A percentile compares a stretch with the other conserved stretches of the same genome.
Evolutionary conservation across 805 yeast genomes (phyloP).

Genomic region (Candida argentea): DNA sequence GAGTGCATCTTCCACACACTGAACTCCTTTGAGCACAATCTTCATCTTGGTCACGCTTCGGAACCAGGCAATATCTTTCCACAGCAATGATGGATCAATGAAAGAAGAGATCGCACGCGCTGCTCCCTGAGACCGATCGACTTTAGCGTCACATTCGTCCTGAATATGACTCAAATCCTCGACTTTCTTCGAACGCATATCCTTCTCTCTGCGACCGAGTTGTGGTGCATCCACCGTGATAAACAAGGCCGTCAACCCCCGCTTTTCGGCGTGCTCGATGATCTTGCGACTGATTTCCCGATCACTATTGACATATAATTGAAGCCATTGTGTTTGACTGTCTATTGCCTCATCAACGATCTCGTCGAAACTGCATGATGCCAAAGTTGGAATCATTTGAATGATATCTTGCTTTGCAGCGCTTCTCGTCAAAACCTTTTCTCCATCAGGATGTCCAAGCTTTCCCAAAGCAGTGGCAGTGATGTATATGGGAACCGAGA

Average conservation of each 20-base stretch:
- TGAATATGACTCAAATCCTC: slow-evolving; percentile 16
- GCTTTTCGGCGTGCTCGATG: slow-evolving; percentile 27
- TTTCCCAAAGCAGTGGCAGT: slow-evolving; percentile 90
- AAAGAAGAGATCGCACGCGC: slow-evolving; percentile 27
- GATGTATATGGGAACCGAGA: slow-evolving; percentile 74
- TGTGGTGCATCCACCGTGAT: slow-evolving; percentile 49
- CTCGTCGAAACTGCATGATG: slow-evolving; percentile 83
- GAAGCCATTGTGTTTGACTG: slow-evolving; percentile 39
- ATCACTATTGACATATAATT: slow-evolving; percentile 36
- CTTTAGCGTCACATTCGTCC: slow-evolving; percentile 21
- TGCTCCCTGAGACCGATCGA: slow-evolving; percentile 15
- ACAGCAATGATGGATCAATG: slow-evolving; percentile 30
- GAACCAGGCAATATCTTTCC: slow-evolving; percentile 34
- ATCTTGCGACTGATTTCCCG: slow-evolving; percentile 19
- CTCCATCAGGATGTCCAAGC: slow-evolving; percentile 91
- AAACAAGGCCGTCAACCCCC: slow-evolving; percentile 37
- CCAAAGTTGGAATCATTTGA: slow-evolving; percentile 90
- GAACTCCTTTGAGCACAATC: slow-evolving; percentile 50
- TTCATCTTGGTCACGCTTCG: slow-evolving; percentile 28
- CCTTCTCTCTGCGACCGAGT: slow-evolving; percentile 45
- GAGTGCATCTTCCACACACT: slow-evolving; percentile 55
- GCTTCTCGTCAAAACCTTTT: slow-evolving; percentile 74
- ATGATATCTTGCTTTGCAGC: slow-evolving; percentile 58
- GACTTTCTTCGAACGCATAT: slow-evolving; percentile 26
- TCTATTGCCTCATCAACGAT: slow-evolving; percentile 59